Evolutionary conservation across 1,284 basidiomycete species (phyloP).

Genomic region (Phenoliferia sp.): DNA sequence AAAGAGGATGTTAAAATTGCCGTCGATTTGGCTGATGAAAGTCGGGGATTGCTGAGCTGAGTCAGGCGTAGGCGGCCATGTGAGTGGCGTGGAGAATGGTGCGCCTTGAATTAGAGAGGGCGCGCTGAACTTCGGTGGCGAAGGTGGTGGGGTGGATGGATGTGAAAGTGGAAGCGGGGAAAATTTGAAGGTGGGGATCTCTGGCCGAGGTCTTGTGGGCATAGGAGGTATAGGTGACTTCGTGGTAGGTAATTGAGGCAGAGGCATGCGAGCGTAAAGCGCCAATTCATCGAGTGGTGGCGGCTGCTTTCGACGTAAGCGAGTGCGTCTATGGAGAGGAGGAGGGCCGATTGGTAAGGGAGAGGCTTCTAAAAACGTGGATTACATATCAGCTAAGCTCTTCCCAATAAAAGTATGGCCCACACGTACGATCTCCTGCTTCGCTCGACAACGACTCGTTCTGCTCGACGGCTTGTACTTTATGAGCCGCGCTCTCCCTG

Average conservation of each 20-base stretch:
- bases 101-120: neutral
- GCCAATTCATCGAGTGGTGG: neutral
- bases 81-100: neutral
- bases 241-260: neutral
- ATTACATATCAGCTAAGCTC: neutral
- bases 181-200: neutral
- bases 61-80: neutral
- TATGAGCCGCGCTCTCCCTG: neutral
- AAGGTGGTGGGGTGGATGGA: neutral
- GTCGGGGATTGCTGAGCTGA: neutral
- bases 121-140: too few species aligned
- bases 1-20: neutral
- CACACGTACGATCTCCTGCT: neutral
- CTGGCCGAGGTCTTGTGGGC: neutral
- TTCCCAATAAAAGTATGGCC: neutral
- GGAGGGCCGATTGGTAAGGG: neutral
- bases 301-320: neutral
- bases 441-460: neutral
- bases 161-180: neutral
- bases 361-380: neutral
- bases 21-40: neutral
- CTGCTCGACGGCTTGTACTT: neutral
- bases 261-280: neutral
- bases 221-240: neutral
- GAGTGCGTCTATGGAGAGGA: neutral